Evolutionary conservation across 495 filamentous ascomycete species (phyloP), one percentile per base, ranked within the genome.

Genomic region (Aspergillus steynii): DNA sequence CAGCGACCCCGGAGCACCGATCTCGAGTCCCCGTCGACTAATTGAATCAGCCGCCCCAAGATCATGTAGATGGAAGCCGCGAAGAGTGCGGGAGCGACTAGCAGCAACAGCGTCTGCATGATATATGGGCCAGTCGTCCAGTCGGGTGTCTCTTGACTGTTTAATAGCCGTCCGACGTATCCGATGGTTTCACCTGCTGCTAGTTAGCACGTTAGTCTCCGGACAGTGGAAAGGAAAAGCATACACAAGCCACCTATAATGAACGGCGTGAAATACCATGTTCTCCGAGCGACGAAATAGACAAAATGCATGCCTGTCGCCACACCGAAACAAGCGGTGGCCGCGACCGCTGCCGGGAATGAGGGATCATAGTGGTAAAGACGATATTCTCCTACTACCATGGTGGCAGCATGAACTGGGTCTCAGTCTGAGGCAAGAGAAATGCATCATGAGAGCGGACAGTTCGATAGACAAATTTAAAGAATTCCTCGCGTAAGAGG

Each of bases 1-100:
- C 62, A 70, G 12, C 55, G 59, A 14, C 54, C 46, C 0, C 63
- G 53, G n/a, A 65, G 59, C 6, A 64, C 31, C 8, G 68, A 71
- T 27, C 53, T 55, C 7, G 55, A 54, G 9, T 79, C 78, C 29
- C 71, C 80, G 8, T 79, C 67, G 2, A 78, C 65, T n/a, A 73
- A 52, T 25, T 59, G 61, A 45, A 84, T 79, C 10, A 83, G 45
- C 3, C 81, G 75, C 0, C 76, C 82, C 15, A 85, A 77, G 31
- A 79, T 72, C 81, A 84, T 85, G 68, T 84, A 85, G 15, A 85
- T 79, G 0, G 82, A 83, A 2, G 82, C 82, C 0, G 82, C 79
- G 55, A 77, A 78, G 26, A 83, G 62, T 5, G 76, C 77, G 6
- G 80, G 80, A 1, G 78, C 75, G 14, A 82, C 53, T 2, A 83